Evolutionary conservation across 176 grass and related monocot genomes (phyloP), one percentile per base, ranked within the genome.

Genomic region (Canna indica): DNA sequence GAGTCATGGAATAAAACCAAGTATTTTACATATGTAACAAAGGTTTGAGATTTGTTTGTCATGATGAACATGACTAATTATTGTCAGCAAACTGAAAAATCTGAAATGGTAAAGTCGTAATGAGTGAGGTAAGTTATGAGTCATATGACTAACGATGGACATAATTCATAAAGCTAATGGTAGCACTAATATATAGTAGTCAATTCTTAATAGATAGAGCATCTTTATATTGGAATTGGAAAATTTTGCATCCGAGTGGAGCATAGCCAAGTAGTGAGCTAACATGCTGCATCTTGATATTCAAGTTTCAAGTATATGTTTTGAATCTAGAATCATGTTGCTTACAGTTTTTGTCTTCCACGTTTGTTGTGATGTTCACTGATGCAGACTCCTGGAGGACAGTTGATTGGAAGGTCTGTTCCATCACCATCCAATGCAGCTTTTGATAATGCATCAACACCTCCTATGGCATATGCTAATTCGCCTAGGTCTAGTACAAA

Each of bases 381-480:
- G 34, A 3, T 74, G 75, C 84, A 97, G 88, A 80, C 73, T 79
- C 72, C 88, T 67, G 88, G 84, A 72, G 75, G 73, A 41, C 91
- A 95, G 58, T 79, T 88, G 47, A 76, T 80, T 79, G 88, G 79
- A 44, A 90, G 94, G 83, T 78, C 84, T 75, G 86, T 82, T 28
- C 89, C 94, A 73, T 97, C 94, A 63, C 94, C 94, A 22, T 77
- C 75, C 63, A 86, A 81, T 84, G 76, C 82, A 66, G 85, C 83
- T 74, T 97, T 97, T 28, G 86, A 97, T 48, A 92, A 87, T 69
- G 89, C 86, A 54, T 92, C 84, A 9, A 97, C 94, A 45, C 94
- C 94, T 80, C 86, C 94, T n/a, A 85, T 92, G 84, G 74, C 94
- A 27, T 89, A 93, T 81, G 81, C 82, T 25, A 97, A 92, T 83